A percentile compares a stretch with the other conserved stretches of the same genome.
Conservation (phyloP, 495 filamentous ascomycete species). For the Extremus antarcticus region DNA sequence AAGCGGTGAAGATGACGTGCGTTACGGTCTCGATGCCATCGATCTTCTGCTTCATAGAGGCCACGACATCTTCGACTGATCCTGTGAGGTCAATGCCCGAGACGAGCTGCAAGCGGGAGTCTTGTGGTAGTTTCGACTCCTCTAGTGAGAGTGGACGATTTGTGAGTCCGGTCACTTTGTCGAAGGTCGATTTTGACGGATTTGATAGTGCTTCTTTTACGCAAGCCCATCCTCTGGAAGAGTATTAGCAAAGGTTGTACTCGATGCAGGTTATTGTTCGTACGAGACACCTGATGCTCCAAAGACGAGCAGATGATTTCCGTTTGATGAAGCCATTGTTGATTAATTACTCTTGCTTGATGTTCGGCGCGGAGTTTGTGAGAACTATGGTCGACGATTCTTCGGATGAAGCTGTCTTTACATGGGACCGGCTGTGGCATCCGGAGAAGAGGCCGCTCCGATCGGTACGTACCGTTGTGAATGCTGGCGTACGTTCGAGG, state of each 20-base stretch:
- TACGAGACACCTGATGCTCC: constrained; percentile 1
- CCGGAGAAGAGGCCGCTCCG: no score
- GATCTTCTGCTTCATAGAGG: constrained; percentile 8
- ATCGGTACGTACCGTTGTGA: no score
- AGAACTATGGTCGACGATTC: no score
- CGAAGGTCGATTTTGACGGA: constrained; percentile 13
- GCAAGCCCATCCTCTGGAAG: constrained; percentile 3
- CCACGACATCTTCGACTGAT: constrained; percentile 4
- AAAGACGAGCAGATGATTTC: background rate
- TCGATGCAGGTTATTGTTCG: background rate
- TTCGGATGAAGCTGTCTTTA: no score
- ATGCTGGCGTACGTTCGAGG: no score
- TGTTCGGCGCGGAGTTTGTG: no score
- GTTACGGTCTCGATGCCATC: constrained; percentile 16
- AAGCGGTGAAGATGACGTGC: constrained; percentile 23
- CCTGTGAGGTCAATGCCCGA: constrained; percentile 17
- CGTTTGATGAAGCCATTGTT: background rate
- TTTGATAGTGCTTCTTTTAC: constrained; percentile 12
- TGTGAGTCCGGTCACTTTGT: constrained; percentile 14
- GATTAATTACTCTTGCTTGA: no score
- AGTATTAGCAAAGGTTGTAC: no score
- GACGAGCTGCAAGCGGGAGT: constrained; percentile 13
- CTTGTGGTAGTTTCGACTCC: constrained; percentile 8
- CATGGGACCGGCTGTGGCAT: no score
- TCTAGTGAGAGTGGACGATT: constrained; percentile 12